Conservation (phyloP, 768 basidiomycete genomes). For the Crucibulum laeve region DNA sequence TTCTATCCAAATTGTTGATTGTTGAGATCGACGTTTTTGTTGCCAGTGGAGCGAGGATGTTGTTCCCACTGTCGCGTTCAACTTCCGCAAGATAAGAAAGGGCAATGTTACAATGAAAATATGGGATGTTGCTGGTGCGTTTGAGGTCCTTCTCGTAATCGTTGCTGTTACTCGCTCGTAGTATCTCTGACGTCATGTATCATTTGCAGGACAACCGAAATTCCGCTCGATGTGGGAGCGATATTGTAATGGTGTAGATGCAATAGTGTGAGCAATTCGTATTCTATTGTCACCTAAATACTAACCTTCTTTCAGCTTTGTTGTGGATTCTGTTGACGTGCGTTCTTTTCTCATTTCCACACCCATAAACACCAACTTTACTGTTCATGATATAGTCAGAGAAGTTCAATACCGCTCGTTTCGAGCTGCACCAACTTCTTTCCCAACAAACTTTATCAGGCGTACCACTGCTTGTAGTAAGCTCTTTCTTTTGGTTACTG, state of each 20-base stretch:
- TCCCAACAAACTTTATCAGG: conserved; percentile 58
- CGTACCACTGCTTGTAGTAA: conserved; percentile 79
- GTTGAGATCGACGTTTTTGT: background rate
- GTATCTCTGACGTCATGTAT: conserved; percentile 8
- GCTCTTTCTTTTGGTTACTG: conserved; percentile 19
- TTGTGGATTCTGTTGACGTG: conserved; percentile 90
- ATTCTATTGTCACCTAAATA: conserved; percentile 1
- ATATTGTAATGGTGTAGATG: conserved; percentile 90
- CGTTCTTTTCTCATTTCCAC: conserved; percentile 19
- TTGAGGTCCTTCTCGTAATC: no score
- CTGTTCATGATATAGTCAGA: conserved; percentile 48
- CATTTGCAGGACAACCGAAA: conserved; percentile 74
- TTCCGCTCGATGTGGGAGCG: conserved; percentile 96
- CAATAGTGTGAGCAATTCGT: conserved; percentile 65
- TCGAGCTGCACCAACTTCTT: conserved; percentile 80
- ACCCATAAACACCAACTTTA: background rate
- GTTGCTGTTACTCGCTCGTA: background rate
- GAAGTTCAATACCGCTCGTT: conserved; percentile 78
- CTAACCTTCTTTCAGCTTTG: conserved; percentile 51
- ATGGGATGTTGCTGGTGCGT: conserved; percentile 90
- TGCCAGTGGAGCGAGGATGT: conserved; percentile 89
- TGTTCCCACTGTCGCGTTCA: conserved; percentile 94
- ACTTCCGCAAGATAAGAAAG: conserved; percentile 82
- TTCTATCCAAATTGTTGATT: conserved; percentile 2
- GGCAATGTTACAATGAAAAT: conserved; percentile 90